These are phyloP conservation scores for Saccharomycopsis sp. DNA, from an alignment of 805 yeast species.

Conservation along the genomic window DNA sequence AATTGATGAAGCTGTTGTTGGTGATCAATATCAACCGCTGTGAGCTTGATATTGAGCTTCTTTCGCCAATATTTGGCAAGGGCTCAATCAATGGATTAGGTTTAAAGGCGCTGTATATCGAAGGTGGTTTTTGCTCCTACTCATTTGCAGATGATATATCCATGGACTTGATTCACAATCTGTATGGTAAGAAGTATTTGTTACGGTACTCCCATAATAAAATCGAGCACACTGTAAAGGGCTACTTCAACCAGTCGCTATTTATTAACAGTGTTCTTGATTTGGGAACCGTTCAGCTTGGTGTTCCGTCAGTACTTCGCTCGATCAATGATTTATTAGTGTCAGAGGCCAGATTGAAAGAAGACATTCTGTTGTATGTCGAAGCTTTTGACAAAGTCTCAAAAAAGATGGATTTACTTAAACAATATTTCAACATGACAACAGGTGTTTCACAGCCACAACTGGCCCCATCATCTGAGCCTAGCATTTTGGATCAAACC, in stretches of 20 bases:
- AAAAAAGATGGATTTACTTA: neutral
- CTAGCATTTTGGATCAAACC: neutral
- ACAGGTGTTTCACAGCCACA: too few relatives aligned
- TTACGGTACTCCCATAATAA: constrained; percentile 9
- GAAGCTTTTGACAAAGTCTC: neutral
- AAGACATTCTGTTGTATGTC: constrained; percentile 4
- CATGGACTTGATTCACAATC: constrained; percentile 15
- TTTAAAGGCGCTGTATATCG: neutral
- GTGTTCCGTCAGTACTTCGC: constrained; percentile 11
- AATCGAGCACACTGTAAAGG: neutral
- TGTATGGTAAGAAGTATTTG: constrained; percentile 15
- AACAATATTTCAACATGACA: neutral
- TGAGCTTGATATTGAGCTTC: constrained; percentile 8
- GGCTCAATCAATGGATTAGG: constrained; percentile 2
- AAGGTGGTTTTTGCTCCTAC: neutral
- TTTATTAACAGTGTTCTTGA: constrained; percentile 4
- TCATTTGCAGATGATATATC: neutral
- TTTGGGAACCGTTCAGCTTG: constrained; percentile 1
- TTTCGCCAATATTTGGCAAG: constrained; percentile 14
- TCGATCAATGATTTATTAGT: constrained; percentile 11
- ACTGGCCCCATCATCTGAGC: neutral
- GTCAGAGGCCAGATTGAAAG: constrained; percentile 6
- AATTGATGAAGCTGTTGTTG: neutral
- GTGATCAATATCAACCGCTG: neutral
- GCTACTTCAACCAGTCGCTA: neutral